A percentile compares a stretch with the other conserved stretches of the same genome.
Conservation (phyloP, 2,329 filamentous ascomycete species). For the Verticillium tricorpus region DNA sequence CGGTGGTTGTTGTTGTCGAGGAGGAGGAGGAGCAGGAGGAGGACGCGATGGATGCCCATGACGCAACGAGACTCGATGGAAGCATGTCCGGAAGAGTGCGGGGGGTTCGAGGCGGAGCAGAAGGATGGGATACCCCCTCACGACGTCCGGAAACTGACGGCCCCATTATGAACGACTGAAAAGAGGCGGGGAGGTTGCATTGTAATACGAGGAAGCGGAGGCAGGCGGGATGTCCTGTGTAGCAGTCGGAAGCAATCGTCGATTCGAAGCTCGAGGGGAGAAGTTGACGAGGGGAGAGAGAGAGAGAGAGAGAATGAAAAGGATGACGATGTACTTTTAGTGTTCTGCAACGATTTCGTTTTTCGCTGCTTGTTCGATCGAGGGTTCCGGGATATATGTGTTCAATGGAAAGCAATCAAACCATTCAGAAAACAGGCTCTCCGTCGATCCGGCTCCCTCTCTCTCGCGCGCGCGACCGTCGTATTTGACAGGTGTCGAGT, state of each 20-base stretch:
- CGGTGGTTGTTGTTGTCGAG: not conserved
- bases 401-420: not conserved
- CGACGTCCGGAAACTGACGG: conserved; percentile 10
- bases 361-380: not conserved
- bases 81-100: conserved; percentile 6
- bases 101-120: not conserved
- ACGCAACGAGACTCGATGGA: conserved; percentile 11
- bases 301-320: not conserved
- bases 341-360: not conserved
- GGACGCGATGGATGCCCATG: not conserved
- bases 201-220: not conserved
- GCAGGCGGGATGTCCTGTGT: not conserved
- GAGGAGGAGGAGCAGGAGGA: not conserved
- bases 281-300: not conserved
- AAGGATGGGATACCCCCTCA: conserved; percentile 3
- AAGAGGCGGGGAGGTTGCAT: not conserved
- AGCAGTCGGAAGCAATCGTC: not conserved
- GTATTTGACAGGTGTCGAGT: not conserved
- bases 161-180: conserved; percentile 7
- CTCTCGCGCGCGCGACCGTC: too few relatives aligned
- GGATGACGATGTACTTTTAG: conserved; percentile 10
- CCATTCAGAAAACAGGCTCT: not conserved
- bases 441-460: too few relatives aligned
- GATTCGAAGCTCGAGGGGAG: too few relatives aligned
- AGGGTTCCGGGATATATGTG: not conserved